Evolutionary conservation across 495 filamentous ascomycete species (phyloP), one percentile per base, ranked within the genome.

Genomic region (Friedmanniomyces simplex): DNA sequence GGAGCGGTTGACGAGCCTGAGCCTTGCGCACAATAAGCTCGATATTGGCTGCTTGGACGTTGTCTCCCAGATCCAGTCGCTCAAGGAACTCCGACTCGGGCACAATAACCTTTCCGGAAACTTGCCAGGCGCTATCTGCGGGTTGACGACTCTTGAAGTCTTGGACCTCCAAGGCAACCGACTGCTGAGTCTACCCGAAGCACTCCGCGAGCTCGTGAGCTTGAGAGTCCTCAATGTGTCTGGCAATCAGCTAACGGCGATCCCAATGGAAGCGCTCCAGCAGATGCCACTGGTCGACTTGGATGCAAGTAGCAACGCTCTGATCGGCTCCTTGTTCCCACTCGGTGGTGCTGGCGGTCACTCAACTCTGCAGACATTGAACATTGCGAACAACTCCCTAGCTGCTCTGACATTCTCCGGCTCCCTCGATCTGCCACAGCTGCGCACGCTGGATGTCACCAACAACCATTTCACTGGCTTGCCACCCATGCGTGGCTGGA

Each of bases 21-120:
- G 96, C 64, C 69, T 99, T 58, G 87, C 91, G 0, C 82, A 86
- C 59, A 98, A 98, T 68, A 78, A 82, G 39, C 78, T 98, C 26
- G 73, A 72, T 0, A 85, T 87, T 69, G 75, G 79, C 47, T 78
- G 79, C 46, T 75, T 96, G 4, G 77, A 85, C n/a, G 71, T 87
- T 26, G 78, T 97, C 16, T 74, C 79, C 28, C 80, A 89, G 64
- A 82, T 96, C 34, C 66, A 68, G 4, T 76, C 77, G 21, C 73
- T 99, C 22, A 77, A 82, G 25, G 90, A 96, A 59, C 74, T 99
- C 8, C 91, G 84, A 62, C 73, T 99, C 1, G 84, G 82, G 14
- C 84, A 88, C 26, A 97, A 97, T 61, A 71, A 77, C 8, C 67
- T 99, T 5, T 72, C 81, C 39, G 90, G 88, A 7, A 64, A 74